Percentiles rank a stretch among this genome's conserved stretches.
These are phyloP conservation scores for Didymella glomerata DNA, from an alignment of 2,329 filamentous ascomycete species.

Conservation along the genomic window DNA sequence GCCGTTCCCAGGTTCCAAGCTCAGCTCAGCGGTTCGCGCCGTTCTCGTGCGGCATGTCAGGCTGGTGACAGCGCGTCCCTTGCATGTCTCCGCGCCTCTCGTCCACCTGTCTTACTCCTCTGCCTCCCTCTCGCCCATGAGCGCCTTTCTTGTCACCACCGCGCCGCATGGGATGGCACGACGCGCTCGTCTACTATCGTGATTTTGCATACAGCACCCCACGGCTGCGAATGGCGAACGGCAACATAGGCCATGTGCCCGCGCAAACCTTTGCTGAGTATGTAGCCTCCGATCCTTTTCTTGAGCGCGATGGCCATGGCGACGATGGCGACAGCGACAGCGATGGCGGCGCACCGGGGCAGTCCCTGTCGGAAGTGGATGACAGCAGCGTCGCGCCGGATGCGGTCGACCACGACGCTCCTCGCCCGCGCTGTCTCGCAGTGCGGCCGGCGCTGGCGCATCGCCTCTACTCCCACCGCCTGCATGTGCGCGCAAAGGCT, in stretches of 20 bases:
- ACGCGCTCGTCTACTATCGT: constrained; percentile 48
- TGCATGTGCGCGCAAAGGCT: constrained; percentile 55
- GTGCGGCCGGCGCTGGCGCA: constrained; percentile 46
- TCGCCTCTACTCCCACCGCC: constrained; percentile 50
- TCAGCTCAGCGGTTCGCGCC: constrained; percentile 5
- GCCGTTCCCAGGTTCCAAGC: constrained; percentile 5
- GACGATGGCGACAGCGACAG: neutral
- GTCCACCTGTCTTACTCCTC: neutral
- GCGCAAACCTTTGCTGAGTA: constrained; percentile 63
- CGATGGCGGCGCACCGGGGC: no score
- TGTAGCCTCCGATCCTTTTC: constrained; percentile 46
- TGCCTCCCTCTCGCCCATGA: constrained; percentile 29
- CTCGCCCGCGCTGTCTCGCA: constrained; percentile 32
- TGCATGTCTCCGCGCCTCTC: neutral
- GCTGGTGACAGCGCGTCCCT: constrained; percentile 8
- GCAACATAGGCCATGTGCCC: constrained; percentile 57
- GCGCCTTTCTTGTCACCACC: constrained; percentile 22
- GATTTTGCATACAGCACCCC: constrained; percentile 56
- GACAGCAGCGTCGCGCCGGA: constrained; percentile 26
- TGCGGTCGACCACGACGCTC: constrained; percentile 17
- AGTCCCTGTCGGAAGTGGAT: constrained; percentile 1
- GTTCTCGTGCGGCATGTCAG: constrained; percentile 4
- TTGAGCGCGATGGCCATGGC: constrained; percentile 10
- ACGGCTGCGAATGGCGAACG: constrained; percentile 56
- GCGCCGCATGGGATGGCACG: constrained; percentile 51